Evolutionary conservation across 805 yeast genomes (phyloP).

Genomic region (Myxozyma mucilagina): DNA sequence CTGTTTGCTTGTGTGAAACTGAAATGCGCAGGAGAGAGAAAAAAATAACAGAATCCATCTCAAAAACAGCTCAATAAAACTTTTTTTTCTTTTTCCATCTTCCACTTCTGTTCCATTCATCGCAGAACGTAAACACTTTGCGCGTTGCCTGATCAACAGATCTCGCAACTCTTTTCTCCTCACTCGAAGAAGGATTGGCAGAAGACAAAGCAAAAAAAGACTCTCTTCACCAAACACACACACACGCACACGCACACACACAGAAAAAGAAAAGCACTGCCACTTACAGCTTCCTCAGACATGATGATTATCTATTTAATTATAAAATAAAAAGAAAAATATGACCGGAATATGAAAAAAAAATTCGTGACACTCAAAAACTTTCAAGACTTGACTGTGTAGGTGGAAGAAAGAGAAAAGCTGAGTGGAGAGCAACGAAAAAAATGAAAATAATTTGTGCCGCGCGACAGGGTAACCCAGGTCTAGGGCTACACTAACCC

Average conservation of each 20-base stretch:
- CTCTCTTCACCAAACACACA: background rate
- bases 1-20: background rate
- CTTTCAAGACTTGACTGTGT: background rate
- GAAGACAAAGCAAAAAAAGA: too few species aligned
- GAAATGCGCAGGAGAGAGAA: too few species aligned
- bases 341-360: background rate
- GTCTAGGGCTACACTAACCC: background rate
- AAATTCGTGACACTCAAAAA: background rate
- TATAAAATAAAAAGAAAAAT: background rate
- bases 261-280: background rate
- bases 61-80: too few species aligned
- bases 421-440: background rate
- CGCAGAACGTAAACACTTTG: too few species aligned
- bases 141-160: background rate
- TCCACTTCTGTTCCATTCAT: too few species aligned
- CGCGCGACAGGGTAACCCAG: background rate
- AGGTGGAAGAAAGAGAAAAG: background rate
- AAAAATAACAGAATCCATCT: too few species aligned
- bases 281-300: conserved; percentile 45
- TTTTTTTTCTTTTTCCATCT: too few species aligned
- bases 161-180: too few species aligned
- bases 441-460: conserved; percentile 8
- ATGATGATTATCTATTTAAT: conserved; percentile 29
- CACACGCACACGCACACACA: background rate
- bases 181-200: too few species aligned